Base-by-base conservation (phyloP, 257 asterid genomes). In the Salvia miltiorrhiza region DNA sequence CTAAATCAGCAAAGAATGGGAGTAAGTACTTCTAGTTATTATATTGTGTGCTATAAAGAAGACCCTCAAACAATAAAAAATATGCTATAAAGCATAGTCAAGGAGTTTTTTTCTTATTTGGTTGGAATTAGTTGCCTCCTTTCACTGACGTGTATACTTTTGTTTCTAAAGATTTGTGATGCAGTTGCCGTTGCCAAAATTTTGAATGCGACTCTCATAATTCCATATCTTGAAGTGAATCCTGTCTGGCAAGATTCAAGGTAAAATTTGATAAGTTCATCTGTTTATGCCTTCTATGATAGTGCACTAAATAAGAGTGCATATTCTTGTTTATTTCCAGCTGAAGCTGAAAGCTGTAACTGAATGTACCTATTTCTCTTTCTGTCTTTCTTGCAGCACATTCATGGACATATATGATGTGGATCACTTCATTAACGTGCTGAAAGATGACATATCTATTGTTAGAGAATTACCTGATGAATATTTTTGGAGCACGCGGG, bases 221-320 rank as follows among this genome's bases (percentile, higher is more conserved):
- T 94, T 75, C 99, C 98, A 45, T 69, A 89, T 78, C 86, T 94
- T 49, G 99, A 94, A 91, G 88, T 92, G 35, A 91, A 94, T 80
- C 86, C 97, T 16, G 99, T 94, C 63, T 94, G 99, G 98, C 81
- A 88, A 81, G 98, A 94, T 84, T 91, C 98, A 45, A 94, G 98
- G 98, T 94, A n/a, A 54, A 4, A 44, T 41, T 68, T 55, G 4
- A 54, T 32, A n/a, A 60, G 26, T 63, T 72, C 37, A 52, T 49
- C 16, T 28, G 13, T 49, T 56, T 39, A 55, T 47, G 4, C 57
- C 65, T 40, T 77, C 63, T 19, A 20, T 4, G 24, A 47, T 64
- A 12, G 35, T 33, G 43, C 33, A 7, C 47, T 37, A 21, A 20
- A 30, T 24, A 40, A n/a, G 23, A 61, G 23, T 72, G 45, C 30